Evolutionary conservation across 371 early-diverging fungal species (phyloP).

Genomic region (Gilbertella persicaria): DNA sequence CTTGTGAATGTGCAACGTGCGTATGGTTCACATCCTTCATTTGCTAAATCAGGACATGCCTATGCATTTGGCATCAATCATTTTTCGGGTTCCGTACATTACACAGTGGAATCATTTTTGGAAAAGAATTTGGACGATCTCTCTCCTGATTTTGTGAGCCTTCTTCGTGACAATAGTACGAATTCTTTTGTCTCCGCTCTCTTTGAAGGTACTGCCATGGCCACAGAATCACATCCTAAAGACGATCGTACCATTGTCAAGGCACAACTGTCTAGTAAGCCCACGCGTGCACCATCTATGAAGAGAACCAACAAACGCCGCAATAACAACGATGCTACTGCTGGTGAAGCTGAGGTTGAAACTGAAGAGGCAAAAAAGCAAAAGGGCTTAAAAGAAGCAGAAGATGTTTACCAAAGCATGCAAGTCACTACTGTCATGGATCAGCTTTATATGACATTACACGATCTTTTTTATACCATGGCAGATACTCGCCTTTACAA

Average conservation of each 20-base stretch:
- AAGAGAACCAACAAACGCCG: constrained; percentile 45
- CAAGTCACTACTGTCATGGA: constrained; percentile 67
- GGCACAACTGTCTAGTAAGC: constrained; percentile 56
- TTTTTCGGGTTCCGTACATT: constrained; percentile 63
- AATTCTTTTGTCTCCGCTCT: constrained; percentile 79
- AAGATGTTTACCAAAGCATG: constrained; percentile 51
- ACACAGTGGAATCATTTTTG: constrained; percentile 65
- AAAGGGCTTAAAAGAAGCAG: constrained; percentile 42
- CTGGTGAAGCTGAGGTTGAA: constrained; percentile 1
- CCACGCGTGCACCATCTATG: constrained; percentile 68
- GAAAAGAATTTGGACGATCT: constrained; percentile 72
- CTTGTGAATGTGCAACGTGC: constrained; percentile 33
- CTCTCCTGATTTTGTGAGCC: constrained; percentile 75
- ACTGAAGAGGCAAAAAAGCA: constrained; percentile 33
- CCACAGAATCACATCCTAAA: constrained; percentile 78
- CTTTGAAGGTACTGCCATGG: constrained; percentile 77
- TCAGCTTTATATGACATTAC: constrained; percentile 67
- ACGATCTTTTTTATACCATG: constrained; percentile 70
- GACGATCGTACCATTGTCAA: constrained; percentile 52
- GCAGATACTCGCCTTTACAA: constrained; percentile 86
- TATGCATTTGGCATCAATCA: constrained; percentile 72
- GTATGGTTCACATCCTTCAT: constrained; percentile 35
- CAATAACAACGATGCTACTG: constrained; percentile 10
- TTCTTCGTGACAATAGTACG: constrained; percentile 66
- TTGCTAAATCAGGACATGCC: constrained; percentile 37